phyloP scores from a whole-genome alignment of 2,329 filamentous ascomycete genomes.

The Ceratocystis destructans region DNA sequence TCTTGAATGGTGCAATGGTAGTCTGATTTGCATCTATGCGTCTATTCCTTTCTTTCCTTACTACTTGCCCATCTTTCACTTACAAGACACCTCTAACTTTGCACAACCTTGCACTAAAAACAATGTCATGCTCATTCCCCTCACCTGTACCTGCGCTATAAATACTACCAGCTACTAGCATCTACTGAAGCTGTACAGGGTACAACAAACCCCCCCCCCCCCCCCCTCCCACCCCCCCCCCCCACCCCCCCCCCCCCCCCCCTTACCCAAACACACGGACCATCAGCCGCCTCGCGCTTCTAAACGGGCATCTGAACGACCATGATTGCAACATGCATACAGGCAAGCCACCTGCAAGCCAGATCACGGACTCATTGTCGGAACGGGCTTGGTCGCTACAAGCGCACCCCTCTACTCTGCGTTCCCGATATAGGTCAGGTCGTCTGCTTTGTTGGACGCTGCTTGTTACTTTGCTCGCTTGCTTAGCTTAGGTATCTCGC shows the following conservation, averaged over 20 bases:
- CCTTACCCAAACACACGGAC: background rate
- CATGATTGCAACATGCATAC: background rate
- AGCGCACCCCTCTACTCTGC: background rate
- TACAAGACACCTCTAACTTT: too few relatives aligned
- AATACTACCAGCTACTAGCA: background rate
- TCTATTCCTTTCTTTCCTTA: background rate
- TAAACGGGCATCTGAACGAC: constrained; percentile 3
- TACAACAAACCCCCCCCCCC: background rate
- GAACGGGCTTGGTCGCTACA: background rate
- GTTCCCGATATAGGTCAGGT: background rate
- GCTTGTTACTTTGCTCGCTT: background rate
- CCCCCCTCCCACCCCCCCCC: too few relatives aligned
- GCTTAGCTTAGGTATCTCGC: background rate
- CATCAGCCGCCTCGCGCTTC: background rate
- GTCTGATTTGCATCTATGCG: background rate
- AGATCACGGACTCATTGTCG: background rate
- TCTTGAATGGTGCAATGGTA: background rate
- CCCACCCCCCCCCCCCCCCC: too few relatives aligned
- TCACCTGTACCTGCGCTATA: background rate
- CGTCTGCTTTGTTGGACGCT: background rate
- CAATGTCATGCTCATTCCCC: too few relatives aligned
- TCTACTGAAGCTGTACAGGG: background rate
- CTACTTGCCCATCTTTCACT: background rate
- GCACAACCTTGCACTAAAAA: too few relatives aligned
- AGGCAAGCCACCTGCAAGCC: background rate